Evolutionary conservation across 2,329 filamentous ascomycete species (phyloP), one percentile per base, ranked within the genome.

Genomic region (Saccharata proteae): DNA sequence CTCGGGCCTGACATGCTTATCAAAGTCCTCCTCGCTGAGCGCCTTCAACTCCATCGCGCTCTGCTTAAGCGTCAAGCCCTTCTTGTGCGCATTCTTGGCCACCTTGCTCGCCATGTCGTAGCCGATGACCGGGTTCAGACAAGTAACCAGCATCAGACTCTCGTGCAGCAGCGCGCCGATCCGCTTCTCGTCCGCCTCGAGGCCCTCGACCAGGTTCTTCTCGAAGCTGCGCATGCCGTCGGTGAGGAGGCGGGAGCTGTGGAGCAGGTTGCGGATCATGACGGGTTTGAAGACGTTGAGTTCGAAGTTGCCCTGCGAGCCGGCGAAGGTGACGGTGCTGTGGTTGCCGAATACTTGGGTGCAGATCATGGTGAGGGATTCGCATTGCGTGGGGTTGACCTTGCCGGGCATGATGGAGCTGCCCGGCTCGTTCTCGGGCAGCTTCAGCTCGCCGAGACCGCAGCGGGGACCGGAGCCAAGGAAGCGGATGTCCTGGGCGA

Each of bases 361-460:
- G 66, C 88, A 94, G 38, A 96, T 69, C 90, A 98, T 98, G 47
- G 90, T 96, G 58, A 98, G 66, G 39, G 85, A 82, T 69, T 98
- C 90, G 63, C 85, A 93, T 65, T 98, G 90, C 18, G 90, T 98
- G 18, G 90, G 90, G 69, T 98, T 98, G 57, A 98, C 90, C 69
- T 98, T 98, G 52, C 90, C 90, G 26, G 90, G 90, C 90, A 98
- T 98, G 68, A 98, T 96, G 47, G 82, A 92, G 52, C 80, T 90
- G 42, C 88, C 88, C 19, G 90, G 90, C 68, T 98, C 90, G 65
- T 98, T 98, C 67, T 98, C 90, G 16, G 90, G 90, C 30, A 98
- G 75, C 51, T 74, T 73, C 41, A 98, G 74, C 67, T 98, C 90
- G 43, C 86, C 88, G 14, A 96, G 78, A 51, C 90, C 90, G 61